These are phyloP conservation scores for Mortierella sp. DNA, from an alignment of 371 early-diverging fungal species.

Conservation along the genomic window DNA sequence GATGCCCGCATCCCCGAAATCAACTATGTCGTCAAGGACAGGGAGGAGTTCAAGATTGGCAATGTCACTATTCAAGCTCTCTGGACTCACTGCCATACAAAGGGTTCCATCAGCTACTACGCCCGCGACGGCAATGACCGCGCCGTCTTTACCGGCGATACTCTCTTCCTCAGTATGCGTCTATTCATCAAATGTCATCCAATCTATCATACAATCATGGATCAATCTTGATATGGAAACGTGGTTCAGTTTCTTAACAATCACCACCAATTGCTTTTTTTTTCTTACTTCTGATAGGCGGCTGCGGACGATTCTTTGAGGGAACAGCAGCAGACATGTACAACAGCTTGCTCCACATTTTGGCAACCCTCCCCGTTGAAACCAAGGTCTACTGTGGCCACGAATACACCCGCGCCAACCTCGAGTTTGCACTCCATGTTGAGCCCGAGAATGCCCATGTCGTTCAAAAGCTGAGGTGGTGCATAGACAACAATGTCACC, in stretches of 20 bases:
- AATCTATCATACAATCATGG: background rate
- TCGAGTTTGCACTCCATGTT: constrained; percentile 71
- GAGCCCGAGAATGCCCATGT: constrained; percentile 72
- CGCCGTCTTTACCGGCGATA: constrained; percentile 52
- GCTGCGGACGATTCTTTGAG: constrained; percentile 96
- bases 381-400: constrained; percentile 95
- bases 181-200: background rate
- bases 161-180: constrained; percentile 44
- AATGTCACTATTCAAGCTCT: constrained; percentile 73
- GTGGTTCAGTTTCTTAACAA: background rate
- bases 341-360: constrained; percentile 73
- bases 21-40: constrained; percentile 81
- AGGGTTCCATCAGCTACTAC: constrained; percentile 90
- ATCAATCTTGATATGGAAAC: background rate
- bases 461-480: constrained; percentile 48
- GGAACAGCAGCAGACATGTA: constrained; percentile 91
- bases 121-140: constrained; percentile 68
- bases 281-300: constrained; percentile 57
- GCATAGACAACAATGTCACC: constrained; percentile 50
- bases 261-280: background rate
- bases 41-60: constrained; percentile 85
- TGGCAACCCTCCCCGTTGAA: constrained; percentile 81
- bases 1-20: constrained; percentile 90
- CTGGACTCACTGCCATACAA: constrained; percentile 93
- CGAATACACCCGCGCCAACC: constrained; percentile 89